Evolutionary conservation across 441 rosid species (phyloP), one percentile per base, ranked within the genome.

Genomic region (Lepidium campestre): DNA sequence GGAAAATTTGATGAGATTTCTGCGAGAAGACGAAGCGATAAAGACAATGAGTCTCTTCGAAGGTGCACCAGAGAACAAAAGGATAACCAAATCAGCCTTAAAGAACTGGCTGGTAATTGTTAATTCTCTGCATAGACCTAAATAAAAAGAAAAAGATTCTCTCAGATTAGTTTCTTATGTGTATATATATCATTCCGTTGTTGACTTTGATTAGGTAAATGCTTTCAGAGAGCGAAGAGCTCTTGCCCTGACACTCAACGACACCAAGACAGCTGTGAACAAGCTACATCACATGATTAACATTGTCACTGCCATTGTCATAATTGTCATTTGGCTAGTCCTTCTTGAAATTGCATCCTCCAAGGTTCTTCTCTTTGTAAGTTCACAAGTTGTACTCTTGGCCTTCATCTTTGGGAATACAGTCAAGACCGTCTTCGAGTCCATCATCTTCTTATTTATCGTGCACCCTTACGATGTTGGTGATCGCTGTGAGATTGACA

Each of bases 101-200:
- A 88, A 86, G 81, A 80, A 85, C 37, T 90, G 96, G 97, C 85
- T 88, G 93, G 98, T 93, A 81, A 73, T 83, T 55, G 35, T 5
- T 53, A n/a, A 40, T 42, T 31, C n/a, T 67, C 63, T 40, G 7
- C 72, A 36, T 34, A 19, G 14, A 36, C 6, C 29, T 59, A 52
- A 22, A 19, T 23, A 57, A 11, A 35, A 35, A 6, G 5, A n/a
- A 19, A 5, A 44, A 42, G 41, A 53, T 64, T 53, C 11, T 29
- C 23, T 2, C 9, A 44, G 50, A 44, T 65, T 65, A 12, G 20
- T 13, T 7, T 22, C 19, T 57, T 13, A 13, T 57, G 20, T 65
- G 52, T 41, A 22, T 68, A 50, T 44, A 35, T 52, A 29, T 59
- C 44, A 72, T 62, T 58, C 36, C 23, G 35, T 57, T 45, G 39